Evolutionary conservation across 345 rosid genomes (phyloP).

Genomic region (Carallia brachiata): DNA sequence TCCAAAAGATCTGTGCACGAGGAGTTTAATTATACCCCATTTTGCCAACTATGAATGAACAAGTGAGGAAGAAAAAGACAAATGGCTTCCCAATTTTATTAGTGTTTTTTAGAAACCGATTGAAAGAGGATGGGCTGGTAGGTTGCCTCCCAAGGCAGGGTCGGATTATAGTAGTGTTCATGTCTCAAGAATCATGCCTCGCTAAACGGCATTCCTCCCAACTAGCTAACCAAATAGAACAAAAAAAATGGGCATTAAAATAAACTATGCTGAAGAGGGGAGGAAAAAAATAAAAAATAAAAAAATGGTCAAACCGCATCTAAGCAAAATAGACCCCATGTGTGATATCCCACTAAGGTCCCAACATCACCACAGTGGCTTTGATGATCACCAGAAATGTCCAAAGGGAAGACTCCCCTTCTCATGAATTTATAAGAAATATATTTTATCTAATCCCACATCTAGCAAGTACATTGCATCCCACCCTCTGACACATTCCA

Average conservation of each 20-base stretch:
- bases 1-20: too few relatives aligned
- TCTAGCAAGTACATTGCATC: slow-evolving; percentile 57
- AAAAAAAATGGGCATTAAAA: not conserved
- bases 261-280: not conserved
- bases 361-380: slow-evolving; percentile 55
- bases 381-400: slow-evolving; percentile 31
- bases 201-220: slow-evolving; percentile 30
- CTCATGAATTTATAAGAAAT: slow-evolving; percentile 30
- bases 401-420: slow-evolving; percentile 9
- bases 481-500: slow-evolving; percentile 59
- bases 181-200: slow-evolving; percentile 64
- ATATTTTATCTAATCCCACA: slow-evolving; percentile 27
- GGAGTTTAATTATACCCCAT: too few relatives aligned
- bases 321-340: slow-evolving; percentile 38
- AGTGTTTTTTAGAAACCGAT: not conserved
- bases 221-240: slow-evolving; percentile 15
- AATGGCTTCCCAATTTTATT: not conserved
- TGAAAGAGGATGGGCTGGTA: slow-evolving; percentile 31
- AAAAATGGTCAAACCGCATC: slow-evolving; percentile 26
- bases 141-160: slow-evolving; percentile 78
- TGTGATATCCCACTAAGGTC: slow-evolving; percentile 61
- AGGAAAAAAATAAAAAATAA: not conserved
- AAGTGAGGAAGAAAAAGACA: not conserved
- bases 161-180: slow-evolving; percentile 56
- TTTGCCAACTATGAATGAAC: not conserved